Percentiles rank a stretch among this genome's conserved stretches.
Evolutionary conservation across 1,284 basidiomycete genomes (phyloP).

Genomic region (Peniophora sp.): DNA sequence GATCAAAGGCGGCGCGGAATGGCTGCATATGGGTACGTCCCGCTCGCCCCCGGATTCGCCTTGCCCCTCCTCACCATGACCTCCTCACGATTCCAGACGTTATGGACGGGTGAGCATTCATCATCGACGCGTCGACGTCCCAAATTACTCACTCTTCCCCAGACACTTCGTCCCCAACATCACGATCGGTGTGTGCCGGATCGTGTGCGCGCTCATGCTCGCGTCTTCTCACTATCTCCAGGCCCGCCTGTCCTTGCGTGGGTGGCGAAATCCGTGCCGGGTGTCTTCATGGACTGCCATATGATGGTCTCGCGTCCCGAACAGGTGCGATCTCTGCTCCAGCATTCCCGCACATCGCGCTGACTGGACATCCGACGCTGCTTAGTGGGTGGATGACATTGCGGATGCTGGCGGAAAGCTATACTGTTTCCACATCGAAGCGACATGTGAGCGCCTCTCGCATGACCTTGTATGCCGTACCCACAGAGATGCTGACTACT

Average conservation of each 20-base stretch:
- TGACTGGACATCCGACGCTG: not conserved
- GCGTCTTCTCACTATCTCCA: conserved; percentile 24
- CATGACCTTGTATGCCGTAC: not conserved
- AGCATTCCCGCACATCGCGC: not conserved
- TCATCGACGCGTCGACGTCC: conserved; percentile 1
- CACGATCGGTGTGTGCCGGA: conserved; percentile 69
- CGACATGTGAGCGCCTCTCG: conserved; percentile 54
- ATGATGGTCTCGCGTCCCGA: conserved; percentile 99
- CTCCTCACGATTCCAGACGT: conserved; percentile 51
- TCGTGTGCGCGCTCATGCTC: conserved; percentile 6
- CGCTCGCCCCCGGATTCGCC: conserved; percentile 3
- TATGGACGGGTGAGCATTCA: conserved; percentile 78
- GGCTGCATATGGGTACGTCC: conserved; percentile 89
- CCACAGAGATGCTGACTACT: not conserved
- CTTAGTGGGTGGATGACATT: conserved; percentile 92
- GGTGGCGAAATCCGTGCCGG: conserved; percentile 85
- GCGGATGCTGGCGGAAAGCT: conserved; percentile 91
- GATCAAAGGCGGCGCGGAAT: conserved; percentile 88
- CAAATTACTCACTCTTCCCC: conserved; percentile 7
- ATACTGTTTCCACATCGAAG: conserved; percentile 98
- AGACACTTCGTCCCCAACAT: conserved; percentile 99
- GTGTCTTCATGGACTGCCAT: conserved; percentile 99
- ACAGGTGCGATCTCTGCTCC: conserved; percentile 41
- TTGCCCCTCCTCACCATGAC: not conserved
- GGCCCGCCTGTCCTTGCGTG: conserved; percentile 86